phyloP scores from a whole-genome alignment of 2,329 filamentous ascomycete genomes.

The Arthrobotrys entomopaga region DNA sequence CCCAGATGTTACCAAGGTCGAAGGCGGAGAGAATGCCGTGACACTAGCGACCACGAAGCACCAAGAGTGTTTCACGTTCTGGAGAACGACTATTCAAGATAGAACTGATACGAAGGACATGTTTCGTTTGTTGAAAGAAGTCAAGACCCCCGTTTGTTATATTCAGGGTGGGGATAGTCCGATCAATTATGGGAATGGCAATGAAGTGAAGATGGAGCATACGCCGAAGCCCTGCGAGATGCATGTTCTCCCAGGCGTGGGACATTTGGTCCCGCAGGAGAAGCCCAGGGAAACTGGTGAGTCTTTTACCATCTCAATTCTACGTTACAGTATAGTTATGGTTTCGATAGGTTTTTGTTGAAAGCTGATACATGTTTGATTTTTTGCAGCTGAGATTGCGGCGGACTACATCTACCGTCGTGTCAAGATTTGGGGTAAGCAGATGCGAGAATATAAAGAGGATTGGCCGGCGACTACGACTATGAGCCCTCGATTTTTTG shows the following conservation, averaged over 20 bases:
- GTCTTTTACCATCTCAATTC: constrained; percentile 4
- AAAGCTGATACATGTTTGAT: neutral
- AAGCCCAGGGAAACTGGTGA: constrained; percentile 74
- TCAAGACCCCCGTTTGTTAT: constrained; percentile 75
- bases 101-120: constrained; percentile 68
- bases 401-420: constrained; percentile 52
- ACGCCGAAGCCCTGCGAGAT: constrained; percentile 73
- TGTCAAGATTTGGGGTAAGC: constrained; percentile 56
- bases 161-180: constrained; percentile 73
- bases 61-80: constrained; percentile 84
- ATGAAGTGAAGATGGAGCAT: constrained; percentile 70
- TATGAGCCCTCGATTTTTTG: constrained; percentile 32
- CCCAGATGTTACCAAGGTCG: constrained; percentile 61
- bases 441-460: constrained; percentile 36
- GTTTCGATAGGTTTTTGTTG: neutral
- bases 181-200: constrained; percentile 67
- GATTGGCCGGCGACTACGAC: constrained; percentile 23
- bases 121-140: constrained; percentile 68
- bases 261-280: constrained; percentile 88
- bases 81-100: constrained; percentile 66
- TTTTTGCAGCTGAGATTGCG: constrained; percentile 49
- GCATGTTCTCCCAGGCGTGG: constrained; percentile 72
- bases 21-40: constrained; percentile 64
- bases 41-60: constrained; percentile 85
- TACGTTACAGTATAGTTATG: neutral